Evolutionary conservation across 1,284 basidiomycete genomes (phyloP), one percentile per base, ranked within the genome.

Genomic region (Ceratobasidium sp.): DNA sequence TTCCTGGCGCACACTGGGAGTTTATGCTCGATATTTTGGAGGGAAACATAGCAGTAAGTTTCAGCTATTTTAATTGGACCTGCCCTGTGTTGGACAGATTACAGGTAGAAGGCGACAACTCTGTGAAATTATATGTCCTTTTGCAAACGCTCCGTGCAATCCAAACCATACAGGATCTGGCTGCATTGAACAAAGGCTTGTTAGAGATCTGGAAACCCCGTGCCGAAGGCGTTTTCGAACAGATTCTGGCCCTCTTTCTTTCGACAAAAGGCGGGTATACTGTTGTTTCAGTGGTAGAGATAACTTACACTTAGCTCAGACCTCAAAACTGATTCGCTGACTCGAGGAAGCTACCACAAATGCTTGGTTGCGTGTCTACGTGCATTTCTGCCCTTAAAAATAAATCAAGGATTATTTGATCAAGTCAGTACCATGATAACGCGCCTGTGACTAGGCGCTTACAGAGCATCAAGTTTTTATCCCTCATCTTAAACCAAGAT

Each of bases 11-110:
- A 0, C 97, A 98, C 79, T 97, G 97, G 93, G 92, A 95, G 64
- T 87, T 96, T 57, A 89, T 97, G 18, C 96, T 95, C 78, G 96
- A 98, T 79, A 81, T 98, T 5, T 80, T 97, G 23, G 94, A 97
- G 79, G 92, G 87, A 69, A 95, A 94, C 76, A 83, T 98, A 0
- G 94, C 97, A 85, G 93, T 94, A 74, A 74, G 83, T 79, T 9
- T 26, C 50, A 73, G 30, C 72, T 9, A 10, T n/a, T 26, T 23
- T 18, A 43, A 21, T 32, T 32, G 12, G 62, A 65, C 21, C 23
- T 28, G 36, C 23, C 34, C 18, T 16, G 26, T 10, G 39, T 18
- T 9, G 72, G 23, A 39, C 34, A 23, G 2, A 6, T 3, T 16
- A 9, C 18, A 71, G 58, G 69, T 71, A 8, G 69, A 71, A 18